phyloP scores from a whole-genome alignment of 192 early-diverging fungal species.

The Entophlyctis luteolus region DNA sequence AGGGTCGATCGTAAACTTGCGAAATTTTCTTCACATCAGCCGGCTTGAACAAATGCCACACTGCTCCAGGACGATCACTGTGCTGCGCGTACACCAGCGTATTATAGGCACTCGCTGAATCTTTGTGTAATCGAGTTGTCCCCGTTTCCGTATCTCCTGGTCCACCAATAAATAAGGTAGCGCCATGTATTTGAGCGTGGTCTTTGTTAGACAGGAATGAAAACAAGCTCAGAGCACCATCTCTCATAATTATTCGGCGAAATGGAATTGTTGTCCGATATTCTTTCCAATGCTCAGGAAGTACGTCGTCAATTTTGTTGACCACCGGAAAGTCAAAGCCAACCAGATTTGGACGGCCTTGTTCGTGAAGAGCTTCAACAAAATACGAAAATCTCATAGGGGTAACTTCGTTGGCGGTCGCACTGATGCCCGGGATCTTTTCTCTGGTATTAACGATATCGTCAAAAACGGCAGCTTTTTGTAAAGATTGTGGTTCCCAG shows the following conservation, averaged over 20 bases:
- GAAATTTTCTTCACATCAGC: background rate
- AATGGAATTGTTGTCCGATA: background rate
- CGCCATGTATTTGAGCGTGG: background rate
- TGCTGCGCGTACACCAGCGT: background rate
- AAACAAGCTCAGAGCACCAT: background rate
- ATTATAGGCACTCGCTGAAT: constrained; percentile 4
- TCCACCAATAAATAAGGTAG: constrained; percentile 1
- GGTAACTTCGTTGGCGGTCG: background rate
- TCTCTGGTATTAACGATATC: background rate
- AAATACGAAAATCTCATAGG: background rate
- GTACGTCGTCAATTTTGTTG: background rate
- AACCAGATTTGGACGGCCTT: background rate
- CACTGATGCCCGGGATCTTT: too few relatives aligned
- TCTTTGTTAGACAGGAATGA: background rate
- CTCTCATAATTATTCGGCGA: background rate
- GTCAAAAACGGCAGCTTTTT: background rate
- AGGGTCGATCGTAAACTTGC: background rate
- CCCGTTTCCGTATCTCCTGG: too few relatives aligned
- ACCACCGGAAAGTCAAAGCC: background rate
- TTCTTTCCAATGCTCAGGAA: constrained; percentile 1
- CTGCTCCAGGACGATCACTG: background rate
- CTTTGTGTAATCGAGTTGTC: constrained; percentile 9
- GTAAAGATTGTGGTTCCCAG: background rate
- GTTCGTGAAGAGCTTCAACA: background rate
- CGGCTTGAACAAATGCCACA: constrained; percentile 1